Base-by-base conservation (phyloP, 768 basidiomycete genomes). In the Tulasnella sp. region DNA sequence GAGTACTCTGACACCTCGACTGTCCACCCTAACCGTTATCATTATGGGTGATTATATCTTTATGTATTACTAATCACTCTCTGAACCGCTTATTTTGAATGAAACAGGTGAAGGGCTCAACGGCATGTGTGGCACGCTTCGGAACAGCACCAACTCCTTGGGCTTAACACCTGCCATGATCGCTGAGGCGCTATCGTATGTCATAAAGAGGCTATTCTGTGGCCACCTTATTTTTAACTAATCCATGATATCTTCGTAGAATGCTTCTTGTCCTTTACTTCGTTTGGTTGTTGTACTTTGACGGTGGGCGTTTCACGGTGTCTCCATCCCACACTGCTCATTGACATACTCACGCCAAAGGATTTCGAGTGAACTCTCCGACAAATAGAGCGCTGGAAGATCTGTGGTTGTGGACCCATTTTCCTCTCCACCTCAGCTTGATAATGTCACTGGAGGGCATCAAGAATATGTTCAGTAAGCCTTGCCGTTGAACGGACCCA, bases 251-350 rank as follows among this genome's bases (percentile, higher is more conserved):
- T n/a, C n/a, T n/a, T n/a, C n/a, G n/a, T 48, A 74, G 39, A 14
- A 74, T 74, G 4, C 40, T 48, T 9, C 0, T 74, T 8, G 27
- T 40, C 18, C 38, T 74, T 34, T 74, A 74, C 73, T 48, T 74
- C 73, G 27, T 42, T 24, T 74, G 73, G 73, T 31, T 74, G 4
- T 31, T 74, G 8, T 74, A 74, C 27, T 74, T 74, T 39, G 73
- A 74, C 21, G 73, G 73, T 74, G 14, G 24, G 73, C n/a, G n/a
- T n/a, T n/a, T n/a, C n/a, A n/a, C n/a, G n/a, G n/a, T n/a, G n/a
- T n/a, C n/a, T n/a, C n/a, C n/a, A n/a, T n/a, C n/a, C n/a, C n/a
- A n/a, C n/a, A n/a, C n/a, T n/a, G n/a, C n/a, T n/a, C n/a, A n/a
- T n/a, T n/a, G n/a, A n/a, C n/a, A n/a, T n/a, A n/a, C n/a, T n/a